A percentile compares a stretch with the other conserved stretches of the same genome.
Evolutionary conservation across 2,329 filamentous ascomycete species (phyloP).

Genomic region (Cercospora canescens): DNA sequence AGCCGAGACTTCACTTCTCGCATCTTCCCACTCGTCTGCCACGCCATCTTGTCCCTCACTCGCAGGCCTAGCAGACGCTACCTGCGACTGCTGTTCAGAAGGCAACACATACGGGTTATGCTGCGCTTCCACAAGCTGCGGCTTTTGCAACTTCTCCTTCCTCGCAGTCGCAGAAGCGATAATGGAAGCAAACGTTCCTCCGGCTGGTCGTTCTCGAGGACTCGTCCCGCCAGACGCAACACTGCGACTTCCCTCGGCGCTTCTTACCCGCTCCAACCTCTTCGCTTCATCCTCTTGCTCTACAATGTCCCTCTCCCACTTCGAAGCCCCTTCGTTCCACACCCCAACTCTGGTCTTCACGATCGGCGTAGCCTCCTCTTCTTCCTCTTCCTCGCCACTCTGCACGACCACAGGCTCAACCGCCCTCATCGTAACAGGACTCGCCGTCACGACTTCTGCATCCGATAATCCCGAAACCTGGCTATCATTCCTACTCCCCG

Average conservation of each 20-base stretch:
- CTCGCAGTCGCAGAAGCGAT: slow-evolving; percentile 8
- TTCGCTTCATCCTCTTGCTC: slow-evolving; percentile 19
- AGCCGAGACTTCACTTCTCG: slow-evolving; percentile 28
- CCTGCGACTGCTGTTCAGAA: slow-evolving; percentile 5
- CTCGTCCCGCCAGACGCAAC: neutral
- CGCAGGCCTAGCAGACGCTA: neutral
- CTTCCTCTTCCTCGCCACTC: neutral
- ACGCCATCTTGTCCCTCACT: neutral
- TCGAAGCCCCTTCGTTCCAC: neutral
- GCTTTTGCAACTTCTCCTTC: slow-evolving; percentile 3
- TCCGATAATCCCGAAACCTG: slow-evolving; percentile 9
- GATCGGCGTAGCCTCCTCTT: slow-evolving; percentile 21
- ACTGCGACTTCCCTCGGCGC: neutral
- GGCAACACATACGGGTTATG: slow-evolving; percentile 15
- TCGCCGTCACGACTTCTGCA: slow-evolving; percentile 11
- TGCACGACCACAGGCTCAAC: slow-evolving; percentile 13
- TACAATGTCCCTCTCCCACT: slow-evolving; percentile 8
- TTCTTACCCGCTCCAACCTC: slow-evolving; percentile 9
- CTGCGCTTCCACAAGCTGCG: slow-evolving; percentile 7
- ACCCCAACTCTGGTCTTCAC: neutral
- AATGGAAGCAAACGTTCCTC: slow-evolving; percentile 4
- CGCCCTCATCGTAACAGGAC: slow-evolving; percentile 13
- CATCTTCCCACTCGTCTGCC: slow-evolving; percentile 15
- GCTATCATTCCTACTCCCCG: slow-evolving; percentile 1
- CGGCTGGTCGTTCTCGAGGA: neutral